Base-by-base conservation (phyloP, 192 early-diverging fungal genomes). In the Allomyces macrogynus region DNA sequence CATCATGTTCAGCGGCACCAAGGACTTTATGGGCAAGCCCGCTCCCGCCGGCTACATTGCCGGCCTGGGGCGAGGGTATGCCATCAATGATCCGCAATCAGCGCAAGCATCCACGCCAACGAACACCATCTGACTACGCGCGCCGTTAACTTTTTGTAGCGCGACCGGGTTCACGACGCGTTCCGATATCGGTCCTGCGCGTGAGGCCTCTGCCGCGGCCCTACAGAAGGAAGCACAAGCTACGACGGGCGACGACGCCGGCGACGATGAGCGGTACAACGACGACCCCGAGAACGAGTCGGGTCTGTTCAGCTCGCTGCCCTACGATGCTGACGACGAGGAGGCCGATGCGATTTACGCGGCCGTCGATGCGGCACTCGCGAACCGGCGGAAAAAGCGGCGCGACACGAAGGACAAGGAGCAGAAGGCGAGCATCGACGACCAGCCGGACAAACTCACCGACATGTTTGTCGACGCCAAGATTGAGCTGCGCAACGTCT, bases 91-190 rank as follows among this genome's bases (percentile, higher is more conserved):
- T 16, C 16, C 23, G 1, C 64, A 22, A 40, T 63, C 10, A 0
- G 1, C 40, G 65, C 1, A 16, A 20, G 24, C 24, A 61, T 23
- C 25, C 7, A 62, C 3, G 42, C 67, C 63, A n/a, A 32, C 64
- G 20, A 26, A 40, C 49, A 64, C 40, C 44, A 22, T 10, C 61
- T 43, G n/a, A 67, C 14, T 14, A 40, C 7, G 32, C 7, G 32
- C n/a, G 43, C 32, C 12, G 62, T 64, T 5, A 54, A 10, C 22
- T 23, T 16, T 63, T 57, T 25, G 64, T 68, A 78, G 82, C 68
- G 95, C 95, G 1, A 89, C 90, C 10, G 95, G 95, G 10, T 99
- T 99, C 69, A 99, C 95, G 18, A 99, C 95, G 24, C 86, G 93
- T 23, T 92, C 92, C 11, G 95, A 98, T 78, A 92, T 98, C 66